phyloP scores from a whole-genome alignment of 164 flowering plant genomes.

The Vitis rupestris region DNA sequence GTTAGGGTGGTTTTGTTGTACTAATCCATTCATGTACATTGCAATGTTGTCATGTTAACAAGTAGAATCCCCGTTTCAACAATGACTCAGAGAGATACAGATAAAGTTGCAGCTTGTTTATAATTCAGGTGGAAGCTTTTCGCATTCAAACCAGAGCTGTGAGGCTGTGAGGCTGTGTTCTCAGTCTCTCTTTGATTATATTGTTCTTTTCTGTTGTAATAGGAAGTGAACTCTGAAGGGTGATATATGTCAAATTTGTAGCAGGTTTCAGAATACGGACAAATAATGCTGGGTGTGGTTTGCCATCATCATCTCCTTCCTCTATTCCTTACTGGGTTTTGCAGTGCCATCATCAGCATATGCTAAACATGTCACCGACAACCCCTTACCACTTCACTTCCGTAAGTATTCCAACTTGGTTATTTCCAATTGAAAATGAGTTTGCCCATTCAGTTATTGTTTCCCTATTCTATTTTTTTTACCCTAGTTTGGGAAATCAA shows the following conservation, averaged over 20 bases:
- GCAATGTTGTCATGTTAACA: no score
- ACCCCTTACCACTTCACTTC: neutral
- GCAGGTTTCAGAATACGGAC: neutral
- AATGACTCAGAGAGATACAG: no score
- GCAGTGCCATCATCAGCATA: neutral
- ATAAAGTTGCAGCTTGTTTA: no score
- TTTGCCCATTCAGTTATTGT: neutral
- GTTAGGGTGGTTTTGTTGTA: neutral
- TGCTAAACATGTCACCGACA: neutral
- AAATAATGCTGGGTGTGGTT: conserved; percentile 12
- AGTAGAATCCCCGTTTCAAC: no score
- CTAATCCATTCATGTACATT: no score
- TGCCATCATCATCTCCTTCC: conserved; percentile 17
- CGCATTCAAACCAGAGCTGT: no score
- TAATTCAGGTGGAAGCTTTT: no score
- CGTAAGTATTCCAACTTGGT: neutral
- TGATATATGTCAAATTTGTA: neutral
- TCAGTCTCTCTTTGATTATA: no score
- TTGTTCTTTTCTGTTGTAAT: no score
- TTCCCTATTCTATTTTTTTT: neutral
- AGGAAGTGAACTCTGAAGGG: no score
- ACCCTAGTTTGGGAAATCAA: no score
- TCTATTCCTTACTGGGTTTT: conserved; percentile 6
- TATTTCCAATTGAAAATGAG: neutral
- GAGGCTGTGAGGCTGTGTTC: no score